These are phyloP conservation scores for Tuber borchii DNA, from an alignment of 495 filamentous ascomycete genomes.

Conservation along the genomic window DNA sequence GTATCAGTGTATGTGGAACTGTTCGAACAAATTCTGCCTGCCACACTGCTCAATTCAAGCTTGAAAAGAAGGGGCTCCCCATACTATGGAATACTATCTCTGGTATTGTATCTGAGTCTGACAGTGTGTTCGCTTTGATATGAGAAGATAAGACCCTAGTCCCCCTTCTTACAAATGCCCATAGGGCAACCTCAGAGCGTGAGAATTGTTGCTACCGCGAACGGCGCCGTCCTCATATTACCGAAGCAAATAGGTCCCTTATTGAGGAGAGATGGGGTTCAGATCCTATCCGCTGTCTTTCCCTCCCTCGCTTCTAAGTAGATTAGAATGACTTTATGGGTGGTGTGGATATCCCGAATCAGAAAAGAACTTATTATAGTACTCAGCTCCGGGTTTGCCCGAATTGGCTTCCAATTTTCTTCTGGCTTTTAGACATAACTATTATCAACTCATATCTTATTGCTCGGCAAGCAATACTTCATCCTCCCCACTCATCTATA, in stretches of 20 bases:
- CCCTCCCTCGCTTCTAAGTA: constrained; percentile 16
- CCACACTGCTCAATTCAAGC: neutral
- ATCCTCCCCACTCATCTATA: neutral
- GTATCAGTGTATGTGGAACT: constrained; percentile 10
- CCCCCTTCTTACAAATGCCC: neutral
- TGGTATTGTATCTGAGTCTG: neutral
- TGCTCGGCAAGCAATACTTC: neutral
- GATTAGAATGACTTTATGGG: constrained; percentile 38
- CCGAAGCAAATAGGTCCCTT: constrained; percentile 5
- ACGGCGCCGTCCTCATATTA: constrained; percentile 27
- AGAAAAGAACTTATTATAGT: constrained; percentile 27
- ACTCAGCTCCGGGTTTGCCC: constrained; percentile 18
- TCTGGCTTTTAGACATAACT: constrained; percentile 33
- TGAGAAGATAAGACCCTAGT: constrained; percentile 2
- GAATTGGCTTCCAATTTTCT: constrained; percentile 33
- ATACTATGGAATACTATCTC: neutral
- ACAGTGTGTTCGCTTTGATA: neutral
- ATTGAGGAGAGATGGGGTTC: neutral
- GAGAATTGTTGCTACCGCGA: constrained; percentile 10
- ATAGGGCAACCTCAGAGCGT: neutral
- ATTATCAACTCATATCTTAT: constrained; percentile 11
- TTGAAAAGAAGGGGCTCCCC: neutral
- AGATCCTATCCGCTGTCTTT: constrained; percentile 7
- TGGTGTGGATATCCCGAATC: constrained; percentile 38
- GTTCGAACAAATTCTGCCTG: neutral